Conservation (phyloP, 2,329 filamentous ascomycete species). For the Botrytis squamosa region DNA sequence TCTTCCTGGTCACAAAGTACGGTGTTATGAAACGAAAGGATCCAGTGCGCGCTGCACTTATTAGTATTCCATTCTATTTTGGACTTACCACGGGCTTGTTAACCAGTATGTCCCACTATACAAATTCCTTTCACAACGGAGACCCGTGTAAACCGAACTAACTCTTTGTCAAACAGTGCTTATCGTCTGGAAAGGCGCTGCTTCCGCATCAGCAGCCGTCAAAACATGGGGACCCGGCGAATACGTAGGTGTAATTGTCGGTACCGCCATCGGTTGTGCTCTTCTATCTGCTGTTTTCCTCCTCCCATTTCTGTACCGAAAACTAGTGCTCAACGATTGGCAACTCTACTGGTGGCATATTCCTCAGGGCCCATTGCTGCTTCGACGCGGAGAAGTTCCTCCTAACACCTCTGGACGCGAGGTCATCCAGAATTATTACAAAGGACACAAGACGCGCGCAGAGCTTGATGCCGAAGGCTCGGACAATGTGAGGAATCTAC, state of each 20-base stretch:
- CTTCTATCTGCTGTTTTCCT: slow-evolving; percentile 39
- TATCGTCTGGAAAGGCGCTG: slow-evolving; percentile 5
- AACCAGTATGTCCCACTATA: slow-evolving; percentile 26
- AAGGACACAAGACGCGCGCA: neutral
- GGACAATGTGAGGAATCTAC: slow-evolving; percentile 38
- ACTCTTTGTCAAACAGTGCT: neutral
- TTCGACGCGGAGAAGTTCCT: neutral
- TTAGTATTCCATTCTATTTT: slow-evolving; percentile 72
- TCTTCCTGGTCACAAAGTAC: slow-evolving; percentile 72
- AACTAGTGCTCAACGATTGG: slow-evolving; percentile 38
- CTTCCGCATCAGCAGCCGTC: slow-evolving; percentile 5
- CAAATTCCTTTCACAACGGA: slow-evolving; percentile 31
- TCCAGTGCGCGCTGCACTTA: slow-evolving; percentile 71
- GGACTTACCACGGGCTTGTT: neutral
- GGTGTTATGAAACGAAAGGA: slow-evolving; percentile 70
- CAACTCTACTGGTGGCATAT: slow-evolving; percentile 39
- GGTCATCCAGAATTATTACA: slow-evolving; percentile 3
- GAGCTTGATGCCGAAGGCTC: slow-evolving; percentile 46
- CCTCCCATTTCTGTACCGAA: slow-evolving; percentile 39
- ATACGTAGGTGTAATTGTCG: slow-evolving; percentile 37
- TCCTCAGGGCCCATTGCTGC: slow-evolving; percentile 40
- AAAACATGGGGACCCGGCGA: slow-evolving; percentile 41
- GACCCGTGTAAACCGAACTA: slow-evolving; percentile 28
- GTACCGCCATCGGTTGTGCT: slow-evolving; percentile 28
- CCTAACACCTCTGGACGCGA: neutral